These are phyloP conservation scores for Polytrichum formosum DNA, from an alignment of 225 moss, liverwort and hornwort genomes.

Conservation along the genomic window DNA sequence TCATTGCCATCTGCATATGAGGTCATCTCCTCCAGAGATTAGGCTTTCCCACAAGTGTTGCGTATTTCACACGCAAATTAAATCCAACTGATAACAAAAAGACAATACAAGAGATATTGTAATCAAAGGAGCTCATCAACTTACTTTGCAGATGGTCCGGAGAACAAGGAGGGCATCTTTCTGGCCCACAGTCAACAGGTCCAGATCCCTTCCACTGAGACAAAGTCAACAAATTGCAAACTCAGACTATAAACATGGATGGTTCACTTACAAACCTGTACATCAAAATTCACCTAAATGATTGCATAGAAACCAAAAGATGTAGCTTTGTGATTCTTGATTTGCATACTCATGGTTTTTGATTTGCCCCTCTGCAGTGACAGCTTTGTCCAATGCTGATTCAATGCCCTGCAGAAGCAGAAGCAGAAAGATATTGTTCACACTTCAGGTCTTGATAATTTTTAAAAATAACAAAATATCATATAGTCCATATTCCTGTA, in stretches of 20 bases:
- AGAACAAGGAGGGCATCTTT: conserved; percentile 96
- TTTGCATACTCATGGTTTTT: conserved; percentile 78
- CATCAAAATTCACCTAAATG: no score
- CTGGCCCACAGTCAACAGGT: conserved; percentile 76
- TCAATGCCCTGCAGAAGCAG: conserved; percentile 69
- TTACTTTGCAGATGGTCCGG: conserved; percentile 93
- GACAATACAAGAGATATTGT: not conserved
- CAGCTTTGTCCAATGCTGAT: conserved; percentile 95
- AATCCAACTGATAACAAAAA: not conserved
- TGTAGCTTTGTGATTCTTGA: no score
- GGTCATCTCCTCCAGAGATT: not conserved
- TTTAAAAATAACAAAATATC: no score
- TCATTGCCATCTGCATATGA: conserved; percentile 88
- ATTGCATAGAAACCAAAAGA: no score
- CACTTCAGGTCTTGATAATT: no score
- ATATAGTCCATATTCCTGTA: no score
- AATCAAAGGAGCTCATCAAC: not conserved
- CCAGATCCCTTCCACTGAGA: conserved; percentile 80
- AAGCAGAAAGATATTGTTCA: no score
- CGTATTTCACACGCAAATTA: not conserved
- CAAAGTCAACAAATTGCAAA: conserved; percentile 3
- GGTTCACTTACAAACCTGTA: not conserved
- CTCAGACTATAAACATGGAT: not conserved
- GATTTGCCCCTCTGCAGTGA: conserved; percentile 70
- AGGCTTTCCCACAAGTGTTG: not conserved